phyloP scores from a whole-genome alignment of 2,329 filamentous ascomycete species.

The Penicillium sp. region DNA sequence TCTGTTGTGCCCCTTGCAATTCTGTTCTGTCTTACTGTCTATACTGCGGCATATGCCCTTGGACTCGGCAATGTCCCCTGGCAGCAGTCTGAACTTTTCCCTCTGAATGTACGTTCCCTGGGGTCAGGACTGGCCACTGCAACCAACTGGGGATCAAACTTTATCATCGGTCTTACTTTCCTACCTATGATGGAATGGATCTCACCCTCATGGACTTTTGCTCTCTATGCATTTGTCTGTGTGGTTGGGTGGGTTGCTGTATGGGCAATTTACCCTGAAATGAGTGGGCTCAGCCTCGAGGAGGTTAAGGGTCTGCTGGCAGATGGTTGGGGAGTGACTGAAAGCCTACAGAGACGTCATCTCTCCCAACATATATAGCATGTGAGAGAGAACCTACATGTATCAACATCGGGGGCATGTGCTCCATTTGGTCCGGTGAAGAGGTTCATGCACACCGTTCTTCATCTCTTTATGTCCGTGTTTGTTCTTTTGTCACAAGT shows the following conservation, averaged over 20 bases:
- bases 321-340: conserved; percentile 62
- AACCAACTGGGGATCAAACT: conserved; percentile 83
- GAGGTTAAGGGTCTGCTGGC: conserved; percentile 65
- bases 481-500: background rate
- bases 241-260: conserved; percentile 56
- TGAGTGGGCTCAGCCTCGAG: conserved; percentile 69
- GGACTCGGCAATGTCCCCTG: conserved; percentile 89
- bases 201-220: conserved; percentile 68
- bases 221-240: conserved; percentile 67
- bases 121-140: conserved; percentile 57
- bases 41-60: conserved; percentile 75
- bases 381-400: background rate
- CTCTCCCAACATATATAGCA: background rate
- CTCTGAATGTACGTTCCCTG: conserved; percentile 54
- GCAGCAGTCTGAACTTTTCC: conserved; percentile 92
- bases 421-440: background rate
- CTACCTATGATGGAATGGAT: conserved; percentile 73
- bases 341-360: conserved; percentile 27
- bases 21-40: conserved; percentile 66
- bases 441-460: background rate
- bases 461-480: background rate
- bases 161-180: conserved; percentile 76
- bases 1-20: conserved; percentile 46
- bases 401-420: background rate
- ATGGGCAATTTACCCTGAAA: conserved; percentile 76